A percentile compares a stretch with the other conserved stretches of the same genome.
Evolutionary conservation across 768 basidiomycete genomes (phyloP).

Genomic region (Boletellus sp.): DNA sequence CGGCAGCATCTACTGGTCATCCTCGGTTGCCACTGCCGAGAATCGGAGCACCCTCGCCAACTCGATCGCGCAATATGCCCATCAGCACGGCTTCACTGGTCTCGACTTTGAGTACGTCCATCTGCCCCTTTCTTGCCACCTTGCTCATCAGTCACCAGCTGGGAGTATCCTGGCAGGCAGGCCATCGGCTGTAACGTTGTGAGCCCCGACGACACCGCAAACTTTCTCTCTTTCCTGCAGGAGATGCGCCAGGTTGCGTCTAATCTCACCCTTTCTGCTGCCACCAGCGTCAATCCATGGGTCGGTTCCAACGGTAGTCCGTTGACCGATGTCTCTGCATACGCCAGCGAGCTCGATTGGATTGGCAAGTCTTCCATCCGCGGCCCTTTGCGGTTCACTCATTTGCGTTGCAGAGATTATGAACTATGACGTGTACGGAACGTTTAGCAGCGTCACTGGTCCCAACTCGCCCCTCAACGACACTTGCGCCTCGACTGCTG

Average conservation of each 20-base stretch:
- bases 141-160: slow-evolving; percentile 40
- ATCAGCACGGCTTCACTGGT: slow-evolving; percentile 53
- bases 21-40: slow-evolving; percentile 46
- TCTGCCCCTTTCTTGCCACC: background rate
- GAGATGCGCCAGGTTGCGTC: slow-evolving; percentile 55
- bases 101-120: slow-evolving; percentile 62
- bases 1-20: slow-evolving; percentile 60
- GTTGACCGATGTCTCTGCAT: slow-evolving; percentile 58
- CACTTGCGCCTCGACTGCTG: slow-evolving; percentile 55
- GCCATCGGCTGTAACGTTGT: slow-evolving; percentile 72
- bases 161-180: slow-evolving; percentile 76
- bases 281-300: slow-evolving; percentile 66
- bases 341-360: slow-evolving; percentile 69
- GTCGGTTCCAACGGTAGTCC: slow-evolving; percentile 53
- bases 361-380: slow-evolving; percentile 42
- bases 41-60: slow-evolving; percentile 60
- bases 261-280: slow-evolving; percentile 68
- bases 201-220: slow-evolving; percentile 63
- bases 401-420: slow-evolving; percentile 50
- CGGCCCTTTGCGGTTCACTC: background rate
- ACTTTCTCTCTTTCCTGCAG: slow-evolving; percentile 75
- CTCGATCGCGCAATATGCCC: slow-evolving; percentile 47
- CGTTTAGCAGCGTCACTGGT: slow-evolving; percentile 55
- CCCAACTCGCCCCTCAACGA: slow-evolving; percentile 84
- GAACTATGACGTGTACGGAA: slow-evolving; percentile 67